Evolutionary conservation across 768 basidiomycete species (phyloP).

Genomic region (Russula lepida): DNA sequence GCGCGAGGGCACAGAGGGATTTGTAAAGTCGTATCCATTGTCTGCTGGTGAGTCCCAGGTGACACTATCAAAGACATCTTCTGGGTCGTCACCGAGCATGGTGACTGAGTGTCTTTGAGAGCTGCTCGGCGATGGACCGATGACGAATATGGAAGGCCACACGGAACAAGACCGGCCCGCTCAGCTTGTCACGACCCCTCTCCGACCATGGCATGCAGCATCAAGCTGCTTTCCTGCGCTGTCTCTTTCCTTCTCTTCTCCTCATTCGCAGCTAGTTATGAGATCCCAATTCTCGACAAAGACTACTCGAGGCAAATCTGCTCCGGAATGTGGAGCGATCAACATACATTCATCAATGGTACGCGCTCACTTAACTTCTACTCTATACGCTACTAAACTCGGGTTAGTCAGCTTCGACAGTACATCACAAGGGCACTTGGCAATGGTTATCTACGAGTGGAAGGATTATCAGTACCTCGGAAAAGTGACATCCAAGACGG

Average conservation of each 20-base stretch:
- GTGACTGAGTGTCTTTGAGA: background rate
- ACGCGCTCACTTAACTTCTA: slow-evolving; percentile 23
- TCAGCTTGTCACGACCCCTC: slow-evolving; percentile 1
- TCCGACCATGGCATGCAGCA: slow-evolving; percentile 15
- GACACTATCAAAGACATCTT: slow-evolving; percentile 86
- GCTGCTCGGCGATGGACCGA: background rate
- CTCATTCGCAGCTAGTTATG: slow-evolving; percentile 38
- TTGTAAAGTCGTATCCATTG: slow-evolving; percentile 39
- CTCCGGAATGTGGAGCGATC: slow-evolving; percentile 88
- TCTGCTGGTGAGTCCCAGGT: slow-evolving; percentile 78
- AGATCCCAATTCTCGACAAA: slow-evolving; percentile 60
- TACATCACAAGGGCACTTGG: slow-evolving; percentile 75
- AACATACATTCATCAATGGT: slow-evolving; percentile 80
- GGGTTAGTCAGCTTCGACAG: slow-evolving; percentile 66
- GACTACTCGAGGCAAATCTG: slow-evolving; percentile 88
- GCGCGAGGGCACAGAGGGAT: slow-evolving; percentile 37
- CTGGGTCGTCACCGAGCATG: slow-evolving; percentile 73
- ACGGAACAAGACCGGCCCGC: background rate
- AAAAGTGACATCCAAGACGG: slow-evolving; percentile 44
- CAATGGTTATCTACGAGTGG: slow-evolving; percentile 97
- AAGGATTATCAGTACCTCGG: slow-evolving; percentile 79
- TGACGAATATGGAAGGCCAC: background rate
- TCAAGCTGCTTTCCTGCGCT: slow-evolving; percentile 14
- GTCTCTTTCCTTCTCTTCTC: slow-evolving; percentile 21
- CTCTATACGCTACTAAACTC: slow-evolving; percentile 19